Conservation (phyloP, 2,329 filamentous ascomycete species). For the Fusarium dimerum region DNA sequence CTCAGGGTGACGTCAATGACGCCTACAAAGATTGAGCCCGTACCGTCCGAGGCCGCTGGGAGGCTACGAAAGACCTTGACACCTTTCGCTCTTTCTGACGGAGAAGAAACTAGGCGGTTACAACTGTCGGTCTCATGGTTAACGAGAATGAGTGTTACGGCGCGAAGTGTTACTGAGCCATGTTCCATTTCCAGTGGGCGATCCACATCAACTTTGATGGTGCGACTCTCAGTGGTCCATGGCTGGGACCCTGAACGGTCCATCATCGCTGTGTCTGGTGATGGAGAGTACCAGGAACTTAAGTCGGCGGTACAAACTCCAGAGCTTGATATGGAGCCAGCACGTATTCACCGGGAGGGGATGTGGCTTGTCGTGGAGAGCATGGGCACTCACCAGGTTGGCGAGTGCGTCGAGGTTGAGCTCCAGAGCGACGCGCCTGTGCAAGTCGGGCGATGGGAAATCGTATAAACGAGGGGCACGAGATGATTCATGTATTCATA, state of each 20-base stretch:
- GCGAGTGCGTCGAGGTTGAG: conserved; percentile 52
- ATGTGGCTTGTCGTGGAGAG: conserved; percentile 83
- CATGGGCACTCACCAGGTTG: conserved; percentile 56
- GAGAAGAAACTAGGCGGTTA: conserved; percentile 42
- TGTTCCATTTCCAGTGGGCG: conserved; percentile 15
- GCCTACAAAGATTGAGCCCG: conserved; percentile 55
- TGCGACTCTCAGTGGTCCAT: conserved; percentile 72
- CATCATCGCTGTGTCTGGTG: conserved; percentile 65
- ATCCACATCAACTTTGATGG: conserved; percentile 49
- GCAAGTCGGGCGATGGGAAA: conserved; percentile 45
- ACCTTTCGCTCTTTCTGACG: conserved; percentile 52
- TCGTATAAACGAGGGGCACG: conserved; percentile 10
- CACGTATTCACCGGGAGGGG: conserved; percentile 54
- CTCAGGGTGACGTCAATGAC: conserved; percentile 70
- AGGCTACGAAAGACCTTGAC: conserved; percentile 63
- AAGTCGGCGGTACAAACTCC: conserved; percentile 66
- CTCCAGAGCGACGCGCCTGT: conserved; percentile 52
- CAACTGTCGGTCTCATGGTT: conserved; percentile 47
- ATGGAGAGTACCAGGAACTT: conserved; percentile 74
- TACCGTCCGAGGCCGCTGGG: conserved; percentile 76
- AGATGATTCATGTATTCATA: background rate
- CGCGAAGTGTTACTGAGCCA: conserved; percentile 32
- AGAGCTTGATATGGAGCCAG: conserved; percentile 74
- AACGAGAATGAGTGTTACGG: conserved; percentile 52
- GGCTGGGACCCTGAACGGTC: conserved; percentile 70